These are phyloP conservation scores for Potentilla sterilis DNA, from an alignment of 306 rosid species.

Conservation along the genomic window DNA sequence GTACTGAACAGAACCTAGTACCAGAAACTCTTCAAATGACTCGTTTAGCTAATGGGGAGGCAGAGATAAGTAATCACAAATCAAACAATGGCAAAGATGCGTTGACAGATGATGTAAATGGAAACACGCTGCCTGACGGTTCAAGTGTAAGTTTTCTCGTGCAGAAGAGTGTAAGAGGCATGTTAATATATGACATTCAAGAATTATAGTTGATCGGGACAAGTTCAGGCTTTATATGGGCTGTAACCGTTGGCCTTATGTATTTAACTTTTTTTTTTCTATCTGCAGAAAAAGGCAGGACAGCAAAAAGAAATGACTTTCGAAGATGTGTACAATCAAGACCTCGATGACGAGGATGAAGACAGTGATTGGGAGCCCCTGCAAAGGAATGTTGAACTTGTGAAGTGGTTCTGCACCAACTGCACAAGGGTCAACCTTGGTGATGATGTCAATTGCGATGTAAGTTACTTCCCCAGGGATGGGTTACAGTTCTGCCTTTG, in stretches of 20 bases:
- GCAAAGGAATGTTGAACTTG: conserved; percentile 44
- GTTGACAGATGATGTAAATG: conserved; percentile 27
- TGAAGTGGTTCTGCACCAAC: conserved; percentile 86
- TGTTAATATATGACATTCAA: background rate
- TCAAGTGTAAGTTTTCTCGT: conserved; percentile 27
- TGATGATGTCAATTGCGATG: conserved; percentile 49
- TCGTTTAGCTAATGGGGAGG: conserved; percentile 45
- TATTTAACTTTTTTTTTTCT: background rate
- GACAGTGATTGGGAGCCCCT: conserved; percentile 92
- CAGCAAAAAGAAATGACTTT: conserved; percentile 64
- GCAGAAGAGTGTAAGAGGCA: background rate
- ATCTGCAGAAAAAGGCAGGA: conserved; percentile 26
- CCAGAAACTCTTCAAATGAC: conserved; percentile 39
- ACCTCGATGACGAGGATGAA: conserved; percentile 56
- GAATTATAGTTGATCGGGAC: background rate
- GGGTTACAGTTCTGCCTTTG: conserved; percentile 15
- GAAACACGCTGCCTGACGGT: background rate
- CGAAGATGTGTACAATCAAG: conserved; percentile 59
- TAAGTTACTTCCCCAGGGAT: conserved; percentile 42
- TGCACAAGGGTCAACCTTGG: conserved; percentile 73
- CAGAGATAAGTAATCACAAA: conserved; percentile 47
- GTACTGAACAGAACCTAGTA: conserved; percentile 32
- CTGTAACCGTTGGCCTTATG: background rate
- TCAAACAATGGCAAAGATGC: conserved; percentile 31
- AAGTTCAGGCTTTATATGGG: background rate